These are phyloP conservation scores for Anacardium occidentale DNA, from an alignment of 345 rosid species.

Conservation along the genomic window DNA sequence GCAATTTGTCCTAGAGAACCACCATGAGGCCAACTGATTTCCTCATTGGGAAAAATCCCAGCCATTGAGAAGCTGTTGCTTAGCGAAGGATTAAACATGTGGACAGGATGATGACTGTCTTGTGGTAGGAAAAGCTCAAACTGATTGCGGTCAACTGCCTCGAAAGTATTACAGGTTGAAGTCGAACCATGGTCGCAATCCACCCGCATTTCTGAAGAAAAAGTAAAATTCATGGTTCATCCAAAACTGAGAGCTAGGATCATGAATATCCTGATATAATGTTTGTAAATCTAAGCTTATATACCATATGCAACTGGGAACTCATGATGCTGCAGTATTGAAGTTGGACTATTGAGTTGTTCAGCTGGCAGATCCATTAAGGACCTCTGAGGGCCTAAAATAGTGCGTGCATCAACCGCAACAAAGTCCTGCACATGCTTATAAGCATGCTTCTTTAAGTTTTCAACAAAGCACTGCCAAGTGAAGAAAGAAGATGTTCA, in stretches of 20 bases:
- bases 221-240: not conserved
- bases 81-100: slow-evolving; percentile 9
- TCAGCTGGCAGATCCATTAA: slow-evolving; percentile 31
- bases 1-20: slow-evolving; percentile 13
- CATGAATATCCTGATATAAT: too few relatives aligned
- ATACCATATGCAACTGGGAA: slow-evolving; percentile 38
- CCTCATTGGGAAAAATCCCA: slow-evolving; percentile 15
- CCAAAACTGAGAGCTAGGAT: not conserved
- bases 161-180: slow-evolving; percentile 25
- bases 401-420: slow-evolving; percentile 20
- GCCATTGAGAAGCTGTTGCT: slow-evolving; percentile 35
- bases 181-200: slow-evolving; percentile 25
- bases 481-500: not conserved
- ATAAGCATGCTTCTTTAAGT: slow-evolving; percentile 49
- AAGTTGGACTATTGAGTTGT: slow-evolving; percentile 22
- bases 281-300: not conserved
- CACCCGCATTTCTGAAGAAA: slow-evolving; percentile 25
- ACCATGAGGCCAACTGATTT: slow-evolving; percentile 19
- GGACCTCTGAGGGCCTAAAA: slow-evolving; percentile 32
- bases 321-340: slow-evolving; percentile 31
- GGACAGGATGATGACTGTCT: slow-evolving; percentile 6
- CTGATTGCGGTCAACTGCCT: slow-evolving; percentile 22
- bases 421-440: slow-evolving; percentile 26
- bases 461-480: slow-evolving; percentile 43
- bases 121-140: slow-evolving; percentile 17